Base-by-base conservation (phyloP, 495 filamentous ascomycete genomes). In the Glarea lozoyensis region DNA sequence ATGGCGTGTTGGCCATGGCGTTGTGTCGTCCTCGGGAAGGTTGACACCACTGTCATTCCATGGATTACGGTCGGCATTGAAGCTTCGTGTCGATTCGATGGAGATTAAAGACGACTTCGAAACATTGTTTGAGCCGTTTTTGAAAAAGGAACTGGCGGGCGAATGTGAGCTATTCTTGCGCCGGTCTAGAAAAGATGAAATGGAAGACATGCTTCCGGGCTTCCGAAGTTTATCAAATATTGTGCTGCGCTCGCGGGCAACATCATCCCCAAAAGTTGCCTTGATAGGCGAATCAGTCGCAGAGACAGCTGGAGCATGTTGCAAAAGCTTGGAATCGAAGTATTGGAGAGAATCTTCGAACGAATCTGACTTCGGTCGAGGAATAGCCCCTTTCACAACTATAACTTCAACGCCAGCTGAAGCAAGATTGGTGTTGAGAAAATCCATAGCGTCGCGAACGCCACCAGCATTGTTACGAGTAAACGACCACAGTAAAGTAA, bases 11-110 rank as follows among this genome's bases (percentile, higher is more conserved):
- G 72, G 67, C 65, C 81, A 77, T 47, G 73, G 75, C 56, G 79
- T 75, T 53, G 69, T 60, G 43, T 89, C 86, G 37, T 94, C 87
- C 56, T 94, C 87, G 46, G 84, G 69, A 51, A 96, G 81, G 58
- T 94, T 94, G 57, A 96, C 84, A 45, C 87, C 89, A 50, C 84
- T 89, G 64, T 96, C 89, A 59, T 94, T 94, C 89, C 89, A 96
- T 49, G 88, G 88, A 63, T 94, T 94, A 57, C 88, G 85, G 61
- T 93, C 92, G 56, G 86, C 85, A 40, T 75, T 75, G 60, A 77
- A 75, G 62, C 85, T 92, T 57, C 86, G 81, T 25, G 85, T 85
- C 17, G 87, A 93, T 57, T 96, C 89, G 67, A 94, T 86, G 45
- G 86, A 92, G 48, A 89, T 84, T 38, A 96, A 77, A 18, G 89